Base-by-base conservation (phyloP, 768 basidiomycete species). In the Lactarius akahatsu region DNA sequence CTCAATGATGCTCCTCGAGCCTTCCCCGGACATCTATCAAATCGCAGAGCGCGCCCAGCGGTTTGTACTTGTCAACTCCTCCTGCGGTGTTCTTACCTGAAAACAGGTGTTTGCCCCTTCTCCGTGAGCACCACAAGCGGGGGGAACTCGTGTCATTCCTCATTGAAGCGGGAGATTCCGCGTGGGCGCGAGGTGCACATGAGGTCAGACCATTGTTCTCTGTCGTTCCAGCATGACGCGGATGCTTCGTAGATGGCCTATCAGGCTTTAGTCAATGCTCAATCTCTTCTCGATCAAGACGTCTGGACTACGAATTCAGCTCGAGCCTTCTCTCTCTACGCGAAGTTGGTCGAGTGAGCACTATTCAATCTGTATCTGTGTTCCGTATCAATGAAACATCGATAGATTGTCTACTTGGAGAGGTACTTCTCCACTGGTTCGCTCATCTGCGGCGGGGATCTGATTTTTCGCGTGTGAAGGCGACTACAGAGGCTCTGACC, bases 181-280 rank as follows among this genome's bases (percentile, higher is more conserved):
- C 90, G 6, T 85, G 86, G 80, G 81, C 83, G 9, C 81, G 88
- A 60, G 90, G 90, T 28, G 90, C 90, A 41, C 89, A 90, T 72
- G 90, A 91, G 79, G 88, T 89, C 72, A 57, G 70, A 64, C 10
- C 26, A 61, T 26, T 55, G 61, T 16, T 32, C 10, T 43, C 50
- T 23, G 13, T 26, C n/a, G 41, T 18, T 26, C 43, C 20, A 50
- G 57, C 38, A 15, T 56, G 41, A 65, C 16, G 23, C 32, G 8
- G 26, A 63, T 34, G 36, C 50, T 60, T 65, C 52, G 30, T 65
- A 90, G 88, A 78, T 88, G 45, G 86, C 88, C 4, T 79, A 85
- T 38, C 83, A 84, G 61, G 86, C 87, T 0, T 86, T 88, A 70
- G 72, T 80, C 52, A 88, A 83, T 66, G 89, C 88, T 10, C 77